Evolutionary conservation across 2,329 filamentous ascomycete species (phyloP), one percentile per base, ranked within the genome.

Genomic region (Sporothrix pseudoabietina): DNA sequence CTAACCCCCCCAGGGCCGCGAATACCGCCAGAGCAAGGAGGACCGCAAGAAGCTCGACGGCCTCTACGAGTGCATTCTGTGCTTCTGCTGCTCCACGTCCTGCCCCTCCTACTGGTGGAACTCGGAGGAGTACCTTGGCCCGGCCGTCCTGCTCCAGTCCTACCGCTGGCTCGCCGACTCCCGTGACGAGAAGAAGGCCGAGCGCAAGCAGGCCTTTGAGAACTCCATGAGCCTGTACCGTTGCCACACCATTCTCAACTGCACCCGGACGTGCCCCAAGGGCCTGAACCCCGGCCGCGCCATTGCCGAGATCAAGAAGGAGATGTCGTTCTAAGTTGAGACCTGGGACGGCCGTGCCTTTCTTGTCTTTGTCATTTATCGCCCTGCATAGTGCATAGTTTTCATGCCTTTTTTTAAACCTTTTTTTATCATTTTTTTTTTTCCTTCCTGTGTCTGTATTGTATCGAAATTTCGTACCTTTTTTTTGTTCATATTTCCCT

Each of bases 51-150:
- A 97, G 91, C 91, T 99, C 72, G 96, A 98, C 82, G 96, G 96
- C 77, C 90, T 98, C 41, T 98, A 99, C 87, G 96, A 99, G 86
- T 99, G 96, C 86, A 98, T 99, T 84, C 91, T 99, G 74, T 99
- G 96, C 87, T 95, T 95, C 79, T 99, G 96, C 91, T 99, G 96
- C 90, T 96, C 93, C 78, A 99, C 96, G 30, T 97, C 95, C 65
- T 99, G 96, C 88, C 96, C 96, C n/a, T 98, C 94, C 22, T 99
- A 99, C 88, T 99, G 96, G 96, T 99, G 96, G 96, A 99, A 99
- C 87, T 91, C 92, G 78, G 94, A 98, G 85, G 94, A 98, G 84
- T 99, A 99, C 86, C 93, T 99, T 69, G 96, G 96, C 76, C 96
- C 96, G 74, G 96, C 96, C 77, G 93, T 99, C 75, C 92, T 99